These are phyloP conservation scores for Eleusine coracana DNA, from an alignment of 176 grass and related monocot species.

Conservation along the genomic window DNA sequence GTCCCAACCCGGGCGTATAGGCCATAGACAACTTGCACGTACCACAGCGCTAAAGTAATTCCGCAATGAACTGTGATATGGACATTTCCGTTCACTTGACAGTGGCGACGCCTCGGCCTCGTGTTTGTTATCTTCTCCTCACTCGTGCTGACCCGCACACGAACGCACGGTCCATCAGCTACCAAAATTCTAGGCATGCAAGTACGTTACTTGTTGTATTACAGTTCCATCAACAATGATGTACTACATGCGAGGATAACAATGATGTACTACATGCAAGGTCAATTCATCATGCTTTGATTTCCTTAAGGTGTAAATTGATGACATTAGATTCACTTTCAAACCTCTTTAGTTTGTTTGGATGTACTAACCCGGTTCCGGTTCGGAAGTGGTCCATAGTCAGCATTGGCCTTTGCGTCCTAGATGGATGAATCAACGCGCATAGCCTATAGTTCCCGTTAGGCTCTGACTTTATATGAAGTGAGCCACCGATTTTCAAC, in stretches of 20 bases:
- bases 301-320: too few species aligned
- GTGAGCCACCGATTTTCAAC: not conserved
- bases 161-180: not conserved
- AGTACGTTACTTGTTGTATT: slow-evolving; percentile 4
- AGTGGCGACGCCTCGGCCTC: not conserved
- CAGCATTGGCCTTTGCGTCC: not conserved
- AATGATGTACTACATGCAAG: not conserved
- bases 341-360: too few species aligned
- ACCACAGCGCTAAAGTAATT: not conserved
- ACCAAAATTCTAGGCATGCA: slow-evolving; percentile 3
- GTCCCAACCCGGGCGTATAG: slow-evolving; percentile 2
- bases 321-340: too few species aligned
- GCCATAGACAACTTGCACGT: not conserved
- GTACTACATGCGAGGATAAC: not conserved
- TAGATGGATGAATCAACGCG: not conserved
- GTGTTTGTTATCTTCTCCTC: not conserved
- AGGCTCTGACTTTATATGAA: not conserved
- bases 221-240: not conserved
- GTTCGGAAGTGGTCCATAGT: too few species aligned
- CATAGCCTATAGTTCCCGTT: not conserved
- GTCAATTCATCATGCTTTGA: not conserved
- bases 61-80: not conserved
- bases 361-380: too few species aligned
- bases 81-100: not conserved
- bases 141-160: not conserved